These are phyloP conservation scores for Apiotrichum siamense DNA, from an alignment of 1,284 basidiomycete species.

Conservation along the genomic window DNA sequence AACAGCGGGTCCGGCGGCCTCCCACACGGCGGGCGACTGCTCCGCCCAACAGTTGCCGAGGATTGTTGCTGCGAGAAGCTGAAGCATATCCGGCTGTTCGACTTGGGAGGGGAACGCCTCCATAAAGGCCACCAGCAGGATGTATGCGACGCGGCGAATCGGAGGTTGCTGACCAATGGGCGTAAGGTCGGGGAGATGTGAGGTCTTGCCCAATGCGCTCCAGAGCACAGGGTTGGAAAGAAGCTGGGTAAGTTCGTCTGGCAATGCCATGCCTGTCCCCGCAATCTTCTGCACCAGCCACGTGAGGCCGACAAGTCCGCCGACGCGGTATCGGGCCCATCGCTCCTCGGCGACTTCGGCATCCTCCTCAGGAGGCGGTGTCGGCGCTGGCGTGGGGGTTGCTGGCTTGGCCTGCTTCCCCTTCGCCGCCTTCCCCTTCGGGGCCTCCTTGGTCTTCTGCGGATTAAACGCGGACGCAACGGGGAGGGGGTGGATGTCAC, in stretches of 20 bases:
- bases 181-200: slow-evolving; percentile 5
- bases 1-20: slow-evolving; percentile 62
- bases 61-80: slow-evolving; percentile 55
- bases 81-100: slow-evolving; percentile 23
- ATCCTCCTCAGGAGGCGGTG: slow-evolving; percentile 25
- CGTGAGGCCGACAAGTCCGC: slow-evolving; percentile 62
- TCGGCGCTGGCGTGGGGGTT: slow-evolving; percentile 6
- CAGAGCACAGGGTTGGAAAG: slow-evolving; percentile 35
- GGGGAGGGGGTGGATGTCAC: slow-evolving; percentile 61
- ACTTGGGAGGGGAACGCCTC: slow-evolving; percentile 28
- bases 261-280: slow-evolving; percentile 11
- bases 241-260: slow-evolving; percentile 25
- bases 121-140: slow-evolving; percentile 27
- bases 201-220: slow-evolving; percentile 24
- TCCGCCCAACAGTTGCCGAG: slow-evolving; percentile 73
- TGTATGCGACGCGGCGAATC: slow-evolving; percentile 39
- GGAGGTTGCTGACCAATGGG: slow-evolving; percentile 31
- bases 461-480: slow-evolving; percentile 22
- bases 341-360: slow-evolving; percentile 55
- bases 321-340: slow-evolving; percentile 63
- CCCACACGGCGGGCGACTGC: slow-evolving; percentile 60
- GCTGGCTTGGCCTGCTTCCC: slow-evolving; percentile 11
- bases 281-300: slow-evolving; percentile 49
- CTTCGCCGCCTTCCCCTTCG: slow-evolving; percentile 16
- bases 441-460: slow-evolving; percentile 14